Evolutionary conservation across 148 eudicot genomes (phyloP), one percentile per base, ranked within the genome.

Genomic region (Rhododendron mucronatum): DNA sequence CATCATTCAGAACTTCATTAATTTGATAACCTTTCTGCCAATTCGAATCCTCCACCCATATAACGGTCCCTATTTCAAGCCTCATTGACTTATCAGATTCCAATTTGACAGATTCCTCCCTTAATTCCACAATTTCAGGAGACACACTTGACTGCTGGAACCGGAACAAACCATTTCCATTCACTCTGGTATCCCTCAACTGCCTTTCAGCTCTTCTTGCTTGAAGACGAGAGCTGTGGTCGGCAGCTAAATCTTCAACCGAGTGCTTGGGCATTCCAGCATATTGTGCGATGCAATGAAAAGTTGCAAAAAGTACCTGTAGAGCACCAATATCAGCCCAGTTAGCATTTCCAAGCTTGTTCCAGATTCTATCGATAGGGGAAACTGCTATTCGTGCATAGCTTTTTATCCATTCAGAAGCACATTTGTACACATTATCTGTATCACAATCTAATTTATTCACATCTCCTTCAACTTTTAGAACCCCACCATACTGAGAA

Each of bases 301-400:
- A 95, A 41, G 98, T 97, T 50, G 99, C 98, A 90, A 92, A 97
- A 90, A 97, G 98, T 53, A 92, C 88, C 90, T 97, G 98, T 84
- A 97, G 90, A 84, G 98, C 94, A 69, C 98, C 99, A 35, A 97
- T 87, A 81, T 97, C 99, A 61, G 95, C 94, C 99, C 99, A 97
- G 82, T 97, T 97, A 57, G 99, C 95, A 88, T 95, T 97, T 76
- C 99, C 99, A 45, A 97, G 95, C 91, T 95, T 95, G 91, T 97
- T 97, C 99, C 99, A 97, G 79, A 97, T 90, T 82, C 95, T 91
- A 89, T 97, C 96, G 82, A 95, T 85, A 15, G 98, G 96, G 44
- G 98, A 93, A 86, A 97, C 89, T 47, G 94, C 47, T 83, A 97
- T 88, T 51, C 80, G 86, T 65, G 96, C 87, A 89, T 93, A 89